phyloP scores from a whole-genome alignment of 78 protist genomes.

The Salpingoeca rosetta region DNA sequence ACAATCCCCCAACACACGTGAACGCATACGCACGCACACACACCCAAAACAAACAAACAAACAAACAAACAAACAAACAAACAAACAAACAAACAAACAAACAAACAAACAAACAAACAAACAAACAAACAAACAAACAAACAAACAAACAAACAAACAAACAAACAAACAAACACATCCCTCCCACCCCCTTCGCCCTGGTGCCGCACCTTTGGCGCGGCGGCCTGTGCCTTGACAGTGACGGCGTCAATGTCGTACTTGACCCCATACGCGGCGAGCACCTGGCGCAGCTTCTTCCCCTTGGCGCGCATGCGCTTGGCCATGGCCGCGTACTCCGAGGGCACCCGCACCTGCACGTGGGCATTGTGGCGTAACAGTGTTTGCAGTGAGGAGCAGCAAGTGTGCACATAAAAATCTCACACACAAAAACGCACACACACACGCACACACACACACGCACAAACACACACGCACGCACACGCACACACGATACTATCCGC shows the following conservation, averaged over 20 bases:
- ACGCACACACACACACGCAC: constrained; percentile 1
- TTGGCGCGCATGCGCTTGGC: neutral
- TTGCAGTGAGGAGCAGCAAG: neutral
- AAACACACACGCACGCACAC: too few species aligned
- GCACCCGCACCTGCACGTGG: neutral
- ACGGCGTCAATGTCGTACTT: neutral
- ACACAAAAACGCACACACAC: neutral
- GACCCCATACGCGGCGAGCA: neutral
- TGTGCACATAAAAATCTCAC: neutral
- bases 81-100: too few species aligned
- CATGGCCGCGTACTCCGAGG: neutral
- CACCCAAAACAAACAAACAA: too few species aligned
- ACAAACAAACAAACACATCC: too few species aligned
- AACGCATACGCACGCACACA: too few species aligned
- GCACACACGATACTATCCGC: too few species aligned
- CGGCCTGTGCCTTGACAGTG: neutral
- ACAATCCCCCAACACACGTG: too few species aligned
- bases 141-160: too few species aligned
- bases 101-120: too few species aligned
- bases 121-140: too few species aligned
- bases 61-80: too few species aligned
- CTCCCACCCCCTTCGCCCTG: too few species aligned
- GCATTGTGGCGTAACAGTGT: neutral
- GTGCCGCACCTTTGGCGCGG: neutral
- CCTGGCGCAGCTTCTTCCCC: neutral